Conservation (phyloP, 2,329 filamentous ascomycete species). For the Claviceps purpurea region DNA sequence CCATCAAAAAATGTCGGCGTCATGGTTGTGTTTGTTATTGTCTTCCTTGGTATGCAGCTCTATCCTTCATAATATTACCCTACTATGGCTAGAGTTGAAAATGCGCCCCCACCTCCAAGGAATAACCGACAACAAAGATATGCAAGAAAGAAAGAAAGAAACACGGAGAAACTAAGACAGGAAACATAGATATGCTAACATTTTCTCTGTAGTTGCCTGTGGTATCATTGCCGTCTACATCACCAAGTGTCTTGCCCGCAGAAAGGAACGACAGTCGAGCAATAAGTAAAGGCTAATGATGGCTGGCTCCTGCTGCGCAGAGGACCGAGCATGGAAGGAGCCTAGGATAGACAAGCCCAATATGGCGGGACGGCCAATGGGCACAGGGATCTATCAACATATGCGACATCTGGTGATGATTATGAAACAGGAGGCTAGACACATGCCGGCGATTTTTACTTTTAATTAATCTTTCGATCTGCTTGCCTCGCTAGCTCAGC, state of each 20-base stretch:
- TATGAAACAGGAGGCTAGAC: not conserved
- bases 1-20: constrained; percentile 24
- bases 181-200: constrained; percentile 5
- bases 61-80: not conserved
- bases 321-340: not conserved
- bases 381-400: not conserved
- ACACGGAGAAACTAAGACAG: too few species aligned
- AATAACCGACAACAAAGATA: too few species aligned
- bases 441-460: not conserved
- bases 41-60: constrained; percentile 23
- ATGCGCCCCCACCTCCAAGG: too few species aligned
- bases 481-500: too few species aligned
- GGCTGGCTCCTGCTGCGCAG: not conserved
- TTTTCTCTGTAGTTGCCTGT: constrained; percentile 16
- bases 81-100: too few species aligned
- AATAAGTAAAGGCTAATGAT: constrained; percentile 9
- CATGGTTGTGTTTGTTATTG: constrained; percentile 30
- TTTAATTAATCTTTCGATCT: too few species aligned
- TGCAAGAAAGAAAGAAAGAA: not conserved
- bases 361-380: not conserved
- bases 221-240: constrained; percentile 18
- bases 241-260: constrained; percentile 16
- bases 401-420: not conserved
- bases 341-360: not conserved
- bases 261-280: constrained; percentile 15